Conservation (phyloP, 2,329 filamentous ascomycete genomes). For the Verticillium klebahnii region DNA sequence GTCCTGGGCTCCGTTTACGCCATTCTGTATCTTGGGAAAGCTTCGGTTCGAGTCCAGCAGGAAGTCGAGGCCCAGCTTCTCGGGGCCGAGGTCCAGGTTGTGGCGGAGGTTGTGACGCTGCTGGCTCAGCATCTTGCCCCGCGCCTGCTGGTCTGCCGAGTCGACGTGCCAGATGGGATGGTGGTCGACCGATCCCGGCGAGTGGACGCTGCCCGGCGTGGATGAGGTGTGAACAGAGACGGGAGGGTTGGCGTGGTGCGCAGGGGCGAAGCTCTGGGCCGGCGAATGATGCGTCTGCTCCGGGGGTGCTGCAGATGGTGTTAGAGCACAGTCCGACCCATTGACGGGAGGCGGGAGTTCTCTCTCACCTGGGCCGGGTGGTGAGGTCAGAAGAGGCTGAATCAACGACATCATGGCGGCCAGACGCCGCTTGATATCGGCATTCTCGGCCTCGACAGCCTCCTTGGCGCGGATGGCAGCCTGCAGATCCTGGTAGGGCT, state of each 20-base stretch:
- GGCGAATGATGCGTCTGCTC: background rate
- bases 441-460: slow-evolving; percentile 72
- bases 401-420: slow-evolving; percentile 60
- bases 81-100: slow-evolving; percentile 56
- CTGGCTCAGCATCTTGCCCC: slow-evolving; percentile 33
- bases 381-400: slow-evolving; percentile 47
- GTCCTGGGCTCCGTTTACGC: slow-evolving; percentile 43
- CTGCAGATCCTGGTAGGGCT: slow-evolving; percentile 82
- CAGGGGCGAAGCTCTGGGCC: slow-evolving; percentile 11
- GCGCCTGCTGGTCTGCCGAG: slow-evolving; percentile 18
- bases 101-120: slow-evolving; percentile 48
- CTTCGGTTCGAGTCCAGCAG: slow-evolving; percentile 59
- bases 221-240: slow-evolving; percentile 24
- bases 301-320: slow-evolving; percentile 4
- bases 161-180: slow-evolving; percentile 7
- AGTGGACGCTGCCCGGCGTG: slow-evolving; percentile 33
- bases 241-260: slow-evolving; percentile 19
- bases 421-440: slow-evolving; percentile 67
- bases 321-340: too few relatives aligned
- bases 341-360: too few relatives aligned
- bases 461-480: slow-evolving; percentile 71
- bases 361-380: slow-evolving; percentile 14
- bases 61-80: slow-evolving; percentile 68
- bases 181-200: slow-evolving; percentile 26
- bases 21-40: slow-evolving; percentile 46